Conservation (phyloP, 331 rosid species). For the Stylosanthes scabra region DNA sequence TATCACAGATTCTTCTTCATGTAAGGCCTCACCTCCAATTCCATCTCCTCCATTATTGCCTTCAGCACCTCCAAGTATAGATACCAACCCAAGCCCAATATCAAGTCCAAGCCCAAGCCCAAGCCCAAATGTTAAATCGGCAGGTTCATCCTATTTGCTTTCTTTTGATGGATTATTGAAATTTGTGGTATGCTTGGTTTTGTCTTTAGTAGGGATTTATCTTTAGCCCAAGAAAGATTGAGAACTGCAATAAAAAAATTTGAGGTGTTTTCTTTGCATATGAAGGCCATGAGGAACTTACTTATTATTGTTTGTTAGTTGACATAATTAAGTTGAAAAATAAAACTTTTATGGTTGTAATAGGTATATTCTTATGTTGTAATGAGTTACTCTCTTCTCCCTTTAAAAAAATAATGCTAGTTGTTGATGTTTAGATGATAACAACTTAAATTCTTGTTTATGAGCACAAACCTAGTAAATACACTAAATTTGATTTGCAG, state of each 20-base stretch:
- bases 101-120: conserved; percentile 22
- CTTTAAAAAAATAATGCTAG: not conserved
- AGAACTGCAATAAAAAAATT: not conserved
- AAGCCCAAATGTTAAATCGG: conserved; percentile 25
- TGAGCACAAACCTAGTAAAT: not conserved
- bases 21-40: conserved; percentile 32
- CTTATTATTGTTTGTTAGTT: not conserved
- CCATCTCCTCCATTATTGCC: conserved; percentile 23
- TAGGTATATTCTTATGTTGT: not conserved
- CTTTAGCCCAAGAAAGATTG: conserved; percentile 21
- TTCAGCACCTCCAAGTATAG: not conserved
- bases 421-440: not conserved
- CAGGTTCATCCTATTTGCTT: conserved; percentile 38
- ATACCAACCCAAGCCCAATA: not conserved
- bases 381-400: not conserved
- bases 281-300: not conserved
- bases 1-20: conserved; percentile 31
- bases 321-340: not conserved
- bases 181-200: not conserved
- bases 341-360: not conserved
- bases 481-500: not conserved
- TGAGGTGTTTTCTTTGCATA: not conserved
- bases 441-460: not conserved
- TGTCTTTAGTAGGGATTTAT: not conserved
- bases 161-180: conserved; percentile 10